Conservation (phyloP, 2,329 filamentous ascomycete species). For the Ophiocordyceps sinensis region DNA sequence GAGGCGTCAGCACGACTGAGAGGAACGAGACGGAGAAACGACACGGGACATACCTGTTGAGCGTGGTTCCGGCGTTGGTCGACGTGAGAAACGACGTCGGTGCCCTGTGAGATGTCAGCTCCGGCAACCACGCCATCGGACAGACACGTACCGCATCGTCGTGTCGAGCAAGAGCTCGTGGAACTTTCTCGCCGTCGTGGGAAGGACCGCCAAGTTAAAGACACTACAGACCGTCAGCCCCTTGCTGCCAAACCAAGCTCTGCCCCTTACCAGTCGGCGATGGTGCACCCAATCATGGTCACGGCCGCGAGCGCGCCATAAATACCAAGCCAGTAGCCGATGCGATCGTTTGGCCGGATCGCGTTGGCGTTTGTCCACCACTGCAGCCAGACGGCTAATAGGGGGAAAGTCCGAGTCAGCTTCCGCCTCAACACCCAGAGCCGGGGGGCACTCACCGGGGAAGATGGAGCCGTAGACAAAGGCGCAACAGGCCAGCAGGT, state of each 20-base stretch:
- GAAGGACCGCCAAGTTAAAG: slow-evolving; percentile 11
- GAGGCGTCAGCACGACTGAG: no score
- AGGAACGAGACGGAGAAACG: no score
- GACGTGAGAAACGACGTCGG: slow-evolving; percentile 18
- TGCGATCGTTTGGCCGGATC: slow-evolving; percentile 4
- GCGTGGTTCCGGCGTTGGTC: slow-evolving; percentile 19
- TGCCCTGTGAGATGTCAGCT: slow-evolving; percentile 1
- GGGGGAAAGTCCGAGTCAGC: not conserved
- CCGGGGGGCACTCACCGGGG: slow-evolving; percentile 4
- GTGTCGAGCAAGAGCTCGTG: slow-evolving; percentile 12
- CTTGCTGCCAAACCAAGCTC: not conserved
- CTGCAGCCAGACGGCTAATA: slow-evolving; percentile 10
- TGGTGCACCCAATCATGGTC: slow-evolving; percentile 5
- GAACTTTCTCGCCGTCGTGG: slow-evolving; percentile 10
- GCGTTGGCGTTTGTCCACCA: slow-evolving; percentile 11
- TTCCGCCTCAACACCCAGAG: not conserved
- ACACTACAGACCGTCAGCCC: slow-evolving; percentile 4
- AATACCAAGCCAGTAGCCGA: slow-evolving; percentile 9
- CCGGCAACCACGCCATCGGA: not conserved
- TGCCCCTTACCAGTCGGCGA: slow-evolving; percentile 5
- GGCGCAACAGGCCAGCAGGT: slow-evolving; percentile 6
- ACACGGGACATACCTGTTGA: no score
- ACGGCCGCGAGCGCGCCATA: slow-evolving; percentile 6
- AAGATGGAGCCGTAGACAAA: slow-evolving; percentile 10
- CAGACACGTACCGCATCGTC: slow-evolving; percentile 10